These are phyloP conservation scores for Backusella parvicylindrica DNA, from an alignment of 192 early-diverging fungal species.

Conservation along the genomic window DNA sequence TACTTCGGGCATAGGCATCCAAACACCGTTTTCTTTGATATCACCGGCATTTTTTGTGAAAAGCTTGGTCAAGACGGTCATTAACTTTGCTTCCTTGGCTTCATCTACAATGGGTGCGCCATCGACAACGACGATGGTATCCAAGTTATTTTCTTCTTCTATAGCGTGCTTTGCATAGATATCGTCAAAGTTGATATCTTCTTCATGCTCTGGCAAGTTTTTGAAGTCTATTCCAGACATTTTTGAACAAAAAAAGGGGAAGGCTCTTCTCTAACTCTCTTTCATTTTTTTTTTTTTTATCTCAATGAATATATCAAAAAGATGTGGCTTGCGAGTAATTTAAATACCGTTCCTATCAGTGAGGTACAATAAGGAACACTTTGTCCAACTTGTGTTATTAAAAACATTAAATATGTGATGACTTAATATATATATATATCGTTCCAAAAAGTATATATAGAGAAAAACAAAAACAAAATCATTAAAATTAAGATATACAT, in stretches of 20 bases:
- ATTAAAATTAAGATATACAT: no score
- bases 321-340: not conserved
- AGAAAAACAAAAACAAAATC: no score
- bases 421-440: no score
- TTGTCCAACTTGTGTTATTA: not conserved
- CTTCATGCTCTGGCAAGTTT: constrained; percentile 65
- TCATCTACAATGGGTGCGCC: constrained; percentile 87
- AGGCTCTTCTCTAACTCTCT: not conserved
- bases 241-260: not conserved
- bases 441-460: no score
- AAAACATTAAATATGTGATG: not conserved
- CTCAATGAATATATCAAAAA: not conserved
- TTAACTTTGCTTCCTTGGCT: constrained; percentile 81
- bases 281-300: not conserved
- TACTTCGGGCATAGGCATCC: constrained; percentile 82
- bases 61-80: constrained; percentile 67
- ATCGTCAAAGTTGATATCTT: constrained; percentile 89
- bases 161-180: constrained; percentile 75
- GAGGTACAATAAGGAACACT: not conserved
- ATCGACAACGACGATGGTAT: constrained; percentile 88
- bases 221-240: constrained; percentile 45
- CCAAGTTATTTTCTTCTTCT: constrained; percentile 64
- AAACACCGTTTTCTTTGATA: constrained; percentile 78
- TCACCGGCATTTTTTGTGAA: constrained; percentile 71
- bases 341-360: not conserved